A percentile compares a stretch with the other conserved stretches of the same genome.
phyloP scores from a whole-genome alignment of 1,284 basidiomycete species.

The Rhodotorula sp. region DNA sequence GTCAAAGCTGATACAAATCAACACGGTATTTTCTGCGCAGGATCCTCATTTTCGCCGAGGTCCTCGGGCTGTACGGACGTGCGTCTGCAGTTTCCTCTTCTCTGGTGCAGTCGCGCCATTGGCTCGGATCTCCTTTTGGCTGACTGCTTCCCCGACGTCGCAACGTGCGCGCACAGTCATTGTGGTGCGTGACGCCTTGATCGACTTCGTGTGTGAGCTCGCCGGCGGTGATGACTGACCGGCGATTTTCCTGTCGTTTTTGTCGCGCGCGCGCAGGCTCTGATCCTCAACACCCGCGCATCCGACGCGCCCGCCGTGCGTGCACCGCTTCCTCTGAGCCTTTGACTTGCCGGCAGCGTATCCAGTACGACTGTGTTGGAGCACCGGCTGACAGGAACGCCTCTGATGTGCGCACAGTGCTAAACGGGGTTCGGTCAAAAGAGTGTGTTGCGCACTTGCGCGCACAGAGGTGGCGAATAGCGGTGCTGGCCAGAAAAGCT shows the following conservation, averaged over 20 bases:
- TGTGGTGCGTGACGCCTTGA: conserved; percentile 44
- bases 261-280: conserved; percentile 6
- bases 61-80: conserved; percentile 47
- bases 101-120: too few relatives aligned
- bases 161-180: conserved; percentile 42
- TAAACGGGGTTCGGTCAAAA: too few relatives aligned
- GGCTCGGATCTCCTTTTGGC: background rate
- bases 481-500: too few relatives aligned
- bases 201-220: too few relatives aligned
- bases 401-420: too few relatives aligned
- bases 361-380: too few relatives aligned
- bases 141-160: background rate
- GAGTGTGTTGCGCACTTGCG: too few relatives aligned
- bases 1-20: too few relatives aligned
- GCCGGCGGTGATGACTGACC: too few relatives aligned
- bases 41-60: conserved; percentile 53
- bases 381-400: too few relatives aligned
- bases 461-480: too few relatives aligned
- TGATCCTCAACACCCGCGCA: conserved; percentile 48
- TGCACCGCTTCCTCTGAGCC: background rate
- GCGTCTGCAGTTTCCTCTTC: background rate
- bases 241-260: background rate
- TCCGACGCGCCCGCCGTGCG: conserved; percentile 16
- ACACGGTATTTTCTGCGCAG: conserved; percentile 12
- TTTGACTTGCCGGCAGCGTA: too few relatives aligned